phyloP scores from a whole-genome alignment of 108 stramenopile species.

The Halocafeteria seosinensis region DNA sequence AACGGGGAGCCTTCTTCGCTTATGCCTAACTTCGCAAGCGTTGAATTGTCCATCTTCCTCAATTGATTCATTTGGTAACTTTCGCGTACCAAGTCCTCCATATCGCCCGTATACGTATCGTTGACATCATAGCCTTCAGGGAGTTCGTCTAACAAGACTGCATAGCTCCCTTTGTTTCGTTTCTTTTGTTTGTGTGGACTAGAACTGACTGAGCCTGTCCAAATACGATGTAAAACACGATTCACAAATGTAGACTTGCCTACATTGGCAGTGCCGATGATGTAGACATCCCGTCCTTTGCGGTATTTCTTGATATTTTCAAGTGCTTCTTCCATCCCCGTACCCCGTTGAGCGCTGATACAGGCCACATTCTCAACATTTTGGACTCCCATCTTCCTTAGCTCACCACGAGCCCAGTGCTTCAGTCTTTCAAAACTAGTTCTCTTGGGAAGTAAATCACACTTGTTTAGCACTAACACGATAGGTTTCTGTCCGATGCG shows the following conservation, averaged over 20 bases:
- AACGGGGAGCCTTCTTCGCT: too few species aligned
- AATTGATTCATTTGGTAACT: too few species aligned
- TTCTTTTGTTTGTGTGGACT: too few species aligned
- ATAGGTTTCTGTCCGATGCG: constrained; percentile 29
- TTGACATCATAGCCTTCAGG: neutral
- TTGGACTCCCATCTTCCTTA: constrained; percentile 8
- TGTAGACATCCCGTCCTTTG: constrained; percentile 27
- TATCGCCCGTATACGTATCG: neutral
- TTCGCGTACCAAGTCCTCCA: constrained; percentile 9
- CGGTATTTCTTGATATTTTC: constrained; percentile 10
- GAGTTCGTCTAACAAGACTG: neutral
- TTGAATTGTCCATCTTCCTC: too few species aligned
- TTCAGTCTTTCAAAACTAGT: constrained; percentile 11
- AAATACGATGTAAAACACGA: constrained; percentile 10
- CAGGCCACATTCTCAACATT: constrained; percentile 17
- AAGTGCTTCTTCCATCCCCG: constrained; percentile 20
- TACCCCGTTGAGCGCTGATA: constrained; percentile 22
- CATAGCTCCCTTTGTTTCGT: too few species aligned
- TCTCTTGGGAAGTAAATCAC: constrained; percentile 29
- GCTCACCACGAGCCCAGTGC: constrained; percentile 21
- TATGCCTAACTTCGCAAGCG: too few species aligned
- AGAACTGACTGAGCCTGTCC: too few species aligned
- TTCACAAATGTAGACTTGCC: constrained; percentile 41
- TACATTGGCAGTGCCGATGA: constrained; percentile 35
- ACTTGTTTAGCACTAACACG: constrained; percentile 27